Evolutionary conservation across 148 eudicot species (phyloP), one percentile per base, ranked within the genome.

Genomic region (Amaranthus hypochondriacus): DNA sequence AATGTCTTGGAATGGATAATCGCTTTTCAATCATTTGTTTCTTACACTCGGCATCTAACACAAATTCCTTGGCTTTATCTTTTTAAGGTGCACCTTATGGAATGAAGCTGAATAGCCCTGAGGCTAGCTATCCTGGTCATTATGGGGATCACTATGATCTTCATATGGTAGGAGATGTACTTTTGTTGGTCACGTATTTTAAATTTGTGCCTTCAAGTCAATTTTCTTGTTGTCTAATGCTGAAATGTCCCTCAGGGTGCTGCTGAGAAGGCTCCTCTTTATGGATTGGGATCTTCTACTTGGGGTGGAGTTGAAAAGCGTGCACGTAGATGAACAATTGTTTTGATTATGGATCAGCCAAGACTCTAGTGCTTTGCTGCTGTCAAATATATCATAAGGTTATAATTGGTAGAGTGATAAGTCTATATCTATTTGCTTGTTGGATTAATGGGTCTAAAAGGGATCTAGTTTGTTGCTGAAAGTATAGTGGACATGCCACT

Each of bases 271-370:
- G 92, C 86, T 69, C 83, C 89, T 76, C 66, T 81, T 57, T 89
- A 89, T 88, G 96, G 92, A 77, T 75, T 93, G 56, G 85, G 91
- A 81, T 91, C 97, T 81, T 80, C 88, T 77, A 76, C 96, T 51
- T 86, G 93, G 97, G 86, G 88, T 79, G 96, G 87, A 66, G 76
- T 74, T 46, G 97, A 91, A 69, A 89, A 88, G 68, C 79, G 84
- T 68, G 75, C 80, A 73, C 86, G 95, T 15, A 91, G 86, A 76
- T 93, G 84, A 90, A 76, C 61, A 73, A 62, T 71, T 70, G 65
- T 84, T 62, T 61, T 50, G 70, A 39, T 39, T 63, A 43, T 69
- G 48, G 21, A 62, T 69, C 74, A 58, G 12, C 42, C 58, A 59
- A 56, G 62, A 56, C 77, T 78, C 69, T 56, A 60, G 56, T 75